These are phyloP conservation scores for Phytopythium cucurbitacearum DNA, from an alignment of 352 stramenopile genomes.

Conservation along the genomic window DNA sequence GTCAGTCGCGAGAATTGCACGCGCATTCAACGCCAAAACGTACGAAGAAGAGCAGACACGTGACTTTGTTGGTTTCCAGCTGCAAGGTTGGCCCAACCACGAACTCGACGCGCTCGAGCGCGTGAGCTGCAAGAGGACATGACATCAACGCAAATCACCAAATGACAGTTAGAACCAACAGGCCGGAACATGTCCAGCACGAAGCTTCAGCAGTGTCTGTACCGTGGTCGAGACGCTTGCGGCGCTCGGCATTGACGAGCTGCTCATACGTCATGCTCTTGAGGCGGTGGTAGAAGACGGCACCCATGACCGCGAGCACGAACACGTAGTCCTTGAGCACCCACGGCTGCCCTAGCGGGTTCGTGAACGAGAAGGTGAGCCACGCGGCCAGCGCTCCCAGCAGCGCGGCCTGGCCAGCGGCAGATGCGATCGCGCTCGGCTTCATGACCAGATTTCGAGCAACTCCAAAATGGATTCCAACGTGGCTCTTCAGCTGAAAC, in stretches of 20 bases:
- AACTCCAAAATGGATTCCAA: conserved; percentile 9
- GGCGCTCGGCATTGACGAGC: conserved; percentile 28
- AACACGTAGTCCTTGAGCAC: conserved; percentile 57
- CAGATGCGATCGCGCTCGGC: conserved; percentile 6
- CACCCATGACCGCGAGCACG: conserved; percentile 42
- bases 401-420: conserved; percentile 28
- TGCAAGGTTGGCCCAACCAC: conserved; percentile 44
- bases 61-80: conserved; percentile 57
- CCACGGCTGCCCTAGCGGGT: conserved; percentile 32
- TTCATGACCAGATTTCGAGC: conserved; percentile 10
- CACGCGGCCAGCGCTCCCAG: conserved; percentile 44
- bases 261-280: conserved; percentile 50
- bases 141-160: background rate
- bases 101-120: conserved; percentile 49
- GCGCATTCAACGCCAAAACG: conserved; percentile 2
- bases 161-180: no score
- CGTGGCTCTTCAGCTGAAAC: conserved; percentile 6
- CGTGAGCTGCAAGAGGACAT: conserved; percentile 17
- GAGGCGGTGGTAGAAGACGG: conserved; percentile 54
- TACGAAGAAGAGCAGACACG: conserved; percentile 79
- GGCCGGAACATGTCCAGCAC: no score
- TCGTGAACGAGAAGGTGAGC: conserved; percentile 42
- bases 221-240: conserved; percentile 7
- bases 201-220: no score
- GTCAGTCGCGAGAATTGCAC: background rate